Base-by-base conservation (phyloP, 768 basidiomycete species). In the Tricholoma terreum region DNA sequence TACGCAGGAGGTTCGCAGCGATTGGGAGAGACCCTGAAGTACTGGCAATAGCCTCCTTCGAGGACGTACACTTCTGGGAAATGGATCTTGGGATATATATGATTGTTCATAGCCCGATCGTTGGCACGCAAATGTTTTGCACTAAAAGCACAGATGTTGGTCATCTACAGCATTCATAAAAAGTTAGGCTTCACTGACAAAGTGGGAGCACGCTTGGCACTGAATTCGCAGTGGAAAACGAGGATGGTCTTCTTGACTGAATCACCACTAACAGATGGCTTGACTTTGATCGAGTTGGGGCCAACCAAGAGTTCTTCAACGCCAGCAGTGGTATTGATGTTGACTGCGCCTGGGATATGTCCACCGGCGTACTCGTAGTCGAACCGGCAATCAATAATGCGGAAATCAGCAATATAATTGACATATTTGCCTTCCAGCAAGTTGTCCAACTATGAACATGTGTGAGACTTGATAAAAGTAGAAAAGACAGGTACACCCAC, bases 221-320 rank as follows among this genome's bases (percentile, higher is more conserved):
- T 94, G 68, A 98, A 98, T 73, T 99, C 97, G 77, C 97, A 99
- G 68, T 99, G 97, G 80, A 99, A 98, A 46, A 99, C 81, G 40
- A 98, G 74, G 31, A 98, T 76, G 1, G 89, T 94, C 75, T 95
- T 95, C 71, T 80, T 82, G 12, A 76, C 74, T 0, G 71, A 55
- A 62, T 94, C 89, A 19, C 92, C 90, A 70, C 92, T 94, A 38
- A 83, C 77, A 33, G 86, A 87, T 4, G 89, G 83, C 56, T 71
- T 76, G 9, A 90, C 89, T 69, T 80, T 86, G 55, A 71, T 74
- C 60, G 77, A 68, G 58, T 71, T 76, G 21, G 73, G 66, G 3
- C 86, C 80, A 40, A 98, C 84, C 36, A 98, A 74, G 50, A 91
- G 80, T 52, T 90, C 86, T 69, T 97, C 94, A 40, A 98, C 81